A percentile compares a stretch with the other conserved stretches of the same genome.
phyloP scores from a whole-genome alignment of 2,329 filamentous ascomycete species.

The Cladosporium colombiae region DNA sequence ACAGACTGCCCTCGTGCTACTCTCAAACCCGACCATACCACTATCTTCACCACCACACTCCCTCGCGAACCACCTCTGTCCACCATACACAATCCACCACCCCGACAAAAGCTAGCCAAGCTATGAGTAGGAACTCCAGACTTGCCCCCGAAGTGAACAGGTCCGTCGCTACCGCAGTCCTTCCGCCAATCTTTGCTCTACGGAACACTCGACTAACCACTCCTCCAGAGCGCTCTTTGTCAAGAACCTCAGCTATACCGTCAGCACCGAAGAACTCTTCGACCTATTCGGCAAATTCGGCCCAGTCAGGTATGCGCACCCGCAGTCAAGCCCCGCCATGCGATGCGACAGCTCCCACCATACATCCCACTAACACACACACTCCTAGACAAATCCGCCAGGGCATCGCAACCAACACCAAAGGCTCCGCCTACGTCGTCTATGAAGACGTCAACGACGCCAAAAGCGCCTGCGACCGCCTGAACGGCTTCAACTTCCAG shows the following conservation, averaged over 20 bases:
- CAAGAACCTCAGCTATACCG: conserved; percentile 99
- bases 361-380: conserved; percentile 21
- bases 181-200: conserved; percentile 4
- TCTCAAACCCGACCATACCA: not conserved
- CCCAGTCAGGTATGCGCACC: conserved; percentile 73
- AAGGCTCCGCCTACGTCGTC: conserved; percentile 97
- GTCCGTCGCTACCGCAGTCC: conserved; percentile 55
- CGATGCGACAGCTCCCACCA: conserved; percentile 36
- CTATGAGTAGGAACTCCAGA: conserved; percentile 95
- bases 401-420: conserved; percentile 95
- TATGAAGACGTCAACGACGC: conserved; percentile 99
- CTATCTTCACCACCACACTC: not conserved
- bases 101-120: conserved; percentile 49
- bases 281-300: conserved; percentile 98
- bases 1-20: not conserved
- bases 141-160: conserved; percentile 99
- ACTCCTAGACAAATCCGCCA: conserved; percentile 86
- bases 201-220: conserved; percentile 19
- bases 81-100: conserved; percentile 22
- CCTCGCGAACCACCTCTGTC: not conserved
- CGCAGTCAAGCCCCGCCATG: not conserved
- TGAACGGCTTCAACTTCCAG: conserved; percentile 99
- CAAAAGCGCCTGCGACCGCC: conserved; percentile 97
- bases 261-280: conserved; percentile 95
- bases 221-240: conserved; percentile 90